These are phyloP conservation scores for Neurospora sp. DNA, from an alignment of 495 filamentous ascomycete species.

Conservation along the genomic window DNA sequence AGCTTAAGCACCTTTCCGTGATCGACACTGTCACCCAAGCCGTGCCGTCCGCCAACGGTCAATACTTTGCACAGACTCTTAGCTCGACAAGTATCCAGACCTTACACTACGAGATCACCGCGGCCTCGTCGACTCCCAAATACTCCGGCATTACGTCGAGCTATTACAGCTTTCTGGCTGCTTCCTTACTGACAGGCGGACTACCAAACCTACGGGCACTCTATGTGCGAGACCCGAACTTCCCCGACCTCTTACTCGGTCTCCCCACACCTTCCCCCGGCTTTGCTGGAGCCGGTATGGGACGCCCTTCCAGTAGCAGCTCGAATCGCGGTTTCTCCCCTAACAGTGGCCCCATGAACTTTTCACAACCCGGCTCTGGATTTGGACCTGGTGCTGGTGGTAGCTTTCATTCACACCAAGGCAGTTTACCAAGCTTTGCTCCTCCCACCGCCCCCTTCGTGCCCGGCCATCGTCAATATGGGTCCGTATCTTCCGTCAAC, in stretches of 20 bases:
- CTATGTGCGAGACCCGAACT: slow-evolving; percentile 76
- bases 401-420: slow-evolving; percentile 14
- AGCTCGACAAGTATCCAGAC: slow-evolving; percentile 54
- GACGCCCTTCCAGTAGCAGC: slow-evolving; percentile 28
- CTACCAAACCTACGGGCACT: slow-evolving; percentile 63
- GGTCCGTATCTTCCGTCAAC: slow-evolving; percentile 10
- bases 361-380: neutral
- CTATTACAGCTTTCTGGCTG: slow-evolving; percentile 82
- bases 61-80: slow-evolving; percentile 49
- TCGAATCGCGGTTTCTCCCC: slow-evolving; percentile 8
- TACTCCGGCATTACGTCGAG: slow-evolving; percentile 51
- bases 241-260: slow-evolving; percentile 61
- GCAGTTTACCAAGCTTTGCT: slow-evolving; percentile 6
- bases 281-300: slow-evolving; percentile 33
- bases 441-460: neutral
- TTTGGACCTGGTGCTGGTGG: neutral
- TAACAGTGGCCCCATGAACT: neutral
- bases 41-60: slow-evolving; percentile 44
- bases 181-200: slow-evolving; percentile 62
- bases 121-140: slow-evolving; percentile 41
- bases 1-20: slow-evolving; percentile 55
- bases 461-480: slow-evolving; percentile 9
- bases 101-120: slow-evolving; percentile 75
- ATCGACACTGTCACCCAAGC: slow-evolving; percentile 54
- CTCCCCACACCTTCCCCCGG: slow-evolving; percentile 50